These are phyloP conservation scores for Tetrahymena elliotti DNA, from an alignment of 73 alveolate genomes.

Conservation along the genomic window DNA sequence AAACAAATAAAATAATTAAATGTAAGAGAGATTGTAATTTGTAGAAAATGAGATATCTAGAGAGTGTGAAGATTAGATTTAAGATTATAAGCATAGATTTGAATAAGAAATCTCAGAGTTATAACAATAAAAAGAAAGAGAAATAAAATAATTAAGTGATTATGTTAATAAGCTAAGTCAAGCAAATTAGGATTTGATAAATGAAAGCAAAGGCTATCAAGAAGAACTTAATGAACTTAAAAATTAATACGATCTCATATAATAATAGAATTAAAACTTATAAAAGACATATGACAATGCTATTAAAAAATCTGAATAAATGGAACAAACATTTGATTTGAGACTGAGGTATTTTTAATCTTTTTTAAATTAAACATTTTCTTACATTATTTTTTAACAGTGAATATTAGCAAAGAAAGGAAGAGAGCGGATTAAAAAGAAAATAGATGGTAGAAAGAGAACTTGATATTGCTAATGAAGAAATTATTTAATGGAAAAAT, in stretches of 20 bases:
- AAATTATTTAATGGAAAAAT: background rate
- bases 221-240: background rate
- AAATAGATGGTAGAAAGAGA: background rate
- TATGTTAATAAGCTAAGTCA: background rate
- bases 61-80: background rate
- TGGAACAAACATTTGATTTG: background rate
- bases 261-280: background rate
- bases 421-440: background rate
- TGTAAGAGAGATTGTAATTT: background rate
- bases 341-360: background rate
- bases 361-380: background rate
- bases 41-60: background rate
- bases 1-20: background rate
- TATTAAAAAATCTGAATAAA: background rate
- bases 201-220: background rate
- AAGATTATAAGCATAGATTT: background rate
- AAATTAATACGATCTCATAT: background rate
- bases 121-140: background rate
- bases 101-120: background rate
- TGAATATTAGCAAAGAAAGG: background rate
- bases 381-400: background rate
- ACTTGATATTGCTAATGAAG: background rate
- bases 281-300: background rate
- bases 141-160: background rate
- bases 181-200: background rate